Evolutionary conservation across 1,284 basidiomycete genomes (phyloP).

Genomic region (Athelia sp.): DNA sequence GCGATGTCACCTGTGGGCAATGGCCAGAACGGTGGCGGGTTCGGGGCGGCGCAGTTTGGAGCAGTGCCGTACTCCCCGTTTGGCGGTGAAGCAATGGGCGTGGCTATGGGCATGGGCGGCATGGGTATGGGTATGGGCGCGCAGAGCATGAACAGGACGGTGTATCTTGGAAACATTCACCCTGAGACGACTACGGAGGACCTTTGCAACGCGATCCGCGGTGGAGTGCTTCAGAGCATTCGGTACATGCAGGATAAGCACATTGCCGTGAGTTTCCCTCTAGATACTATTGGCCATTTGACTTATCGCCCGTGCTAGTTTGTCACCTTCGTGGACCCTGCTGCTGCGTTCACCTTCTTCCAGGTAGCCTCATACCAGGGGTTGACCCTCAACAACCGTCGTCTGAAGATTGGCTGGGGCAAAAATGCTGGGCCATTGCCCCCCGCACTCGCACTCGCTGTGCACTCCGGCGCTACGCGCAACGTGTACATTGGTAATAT

Average conservation of each 20-base stretch:
- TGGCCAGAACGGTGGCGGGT: not conserved
- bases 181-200: slow-evolving; percentile 91
- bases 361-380: slow-evolving; percentile 86
- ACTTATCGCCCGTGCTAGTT: slow-evolving; percentile 46
- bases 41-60: slow-evolving; percentile 27
- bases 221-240: slow-evolving; percentile 87
- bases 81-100: slow-evolving; percentile 11
- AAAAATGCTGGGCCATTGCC: slow-evolving; percentile 84
- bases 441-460: slow-evolving; percentile 78
- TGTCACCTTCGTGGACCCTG: slow-evolving; percentile 86
- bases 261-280: slow-evolving; percentile 66
- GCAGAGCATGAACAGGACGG: slow-evolving; percentile 76
- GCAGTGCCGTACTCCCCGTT: slow-evolving; percentile 60
- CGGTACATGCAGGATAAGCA: slow-evolving; percentile 93
- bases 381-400: slow-evolving; percentile 83
- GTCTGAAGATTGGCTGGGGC: slow-evolving; percentile 94
- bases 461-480: slow-evolving; percentile 86
- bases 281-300: slow-evolving; percentile 4
- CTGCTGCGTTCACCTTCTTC: slow-evolving; percentile 87
- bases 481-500: slow-evolving; percentile 95
- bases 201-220: slow-evolving; percentile 89
- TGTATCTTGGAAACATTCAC: slow-evolving; percentile 92
- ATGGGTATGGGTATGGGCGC: slow-evolving; percentile 20
- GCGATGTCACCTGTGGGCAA: slow-evolving; percentile 27
- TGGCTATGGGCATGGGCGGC: slow-evolving; percentile 24